Conservation (phyloP, 2,329 filamentous ascomycete genomes). For the Tympanopsis confertula region DNA sequence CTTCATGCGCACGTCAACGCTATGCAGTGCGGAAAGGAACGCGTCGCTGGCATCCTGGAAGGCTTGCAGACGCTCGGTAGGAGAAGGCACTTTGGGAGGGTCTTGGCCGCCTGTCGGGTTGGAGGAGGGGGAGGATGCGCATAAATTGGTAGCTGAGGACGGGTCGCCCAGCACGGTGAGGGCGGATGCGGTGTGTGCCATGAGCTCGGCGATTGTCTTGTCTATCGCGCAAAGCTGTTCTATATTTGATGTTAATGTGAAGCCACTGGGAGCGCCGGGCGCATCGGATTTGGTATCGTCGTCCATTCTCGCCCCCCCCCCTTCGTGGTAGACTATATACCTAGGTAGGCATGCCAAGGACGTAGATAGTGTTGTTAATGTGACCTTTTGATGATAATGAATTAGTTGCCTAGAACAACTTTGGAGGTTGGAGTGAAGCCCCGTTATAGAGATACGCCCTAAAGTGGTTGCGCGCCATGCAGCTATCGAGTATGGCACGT, state of each 20-base stretch:
- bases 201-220: not conserved
- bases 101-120: not conserved
- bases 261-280: not conserved
- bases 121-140: slow-evolving; percentile 1
- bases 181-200: not conserved
- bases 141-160: slow-evolving; percentile 1
- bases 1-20: slow-evolving; percentile 63
- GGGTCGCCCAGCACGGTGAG: slow-evolving; percentile 1
- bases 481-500: too few relatives aligned
- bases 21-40: slow-evolving; percentile 64
- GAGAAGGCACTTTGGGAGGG: not conserved
- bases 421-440: too few relatives aligned
- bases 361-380: too few relatives aligned
- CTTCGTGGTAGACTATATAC: too few relatives aligned
- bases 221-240: not conserved
- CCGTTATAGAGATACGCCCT: too few relatives aligned
- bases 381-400: too few relatives aligned
- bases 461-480: too few relatives aligned
- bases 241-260: not conserved
- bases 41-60: slow-evolving; percentile 50
- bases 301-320: not conserved
- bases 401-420: too few relatives aligned
- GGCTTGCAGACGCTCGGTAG: slow-evolving; percentile 17
- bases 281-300: not conserved
- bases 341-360: too few relatives aligned